Base-by-base conservation (phyloP, 306 rosid species). In the Quercus bicolor region DNA sequence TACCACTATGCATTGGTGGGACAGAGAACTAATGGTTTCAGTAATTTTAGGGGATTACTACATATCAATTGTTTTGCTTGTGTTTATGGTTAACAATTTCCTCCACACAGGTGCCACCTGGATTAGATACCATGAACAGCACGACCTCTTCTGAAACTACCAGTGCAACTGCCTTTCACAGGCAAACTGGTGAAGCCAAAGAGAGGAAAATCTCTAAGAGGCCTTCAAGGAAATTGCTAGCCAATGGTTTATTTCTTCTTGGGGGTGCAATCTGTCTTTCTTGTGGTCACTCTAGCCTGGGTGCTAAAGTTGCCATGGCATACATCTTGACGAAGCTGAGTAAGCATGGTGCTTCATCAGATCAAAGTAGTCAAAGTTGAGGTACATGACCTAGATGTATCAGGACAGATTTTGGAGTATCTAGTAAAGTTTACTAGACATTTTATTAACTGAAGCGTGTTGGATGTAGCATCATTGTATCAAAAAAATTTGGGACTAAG, bases 261-360 rank as follows among this genome's bases (percentile, higher is more conserved):
- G 98, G 98, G 56, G 99, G 98, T 75, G 88, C 79, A 20, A 76
- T 93, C 76, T 95, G 90, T 82, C 76, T 95, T 52, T 86, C 96
- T 59, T 88, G 96, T 21, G 93, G 91, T 76, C 92, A 85, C 85
- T 87, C 97, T 77, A 90, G 97, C 82, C 91, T 95, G 24, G 94
- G 97, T 26, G 98, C 94, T 51, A 93, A 95, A 88, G 98, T 93
- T 75, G 99, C 82, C 51, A 48, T 90, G 85, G 97, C 91, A 11
- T 95, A 81, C 86, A 75, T 95, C 75, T 60, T 90, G 74, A 80
- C 88, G 57, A 95, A 92, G 81, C 88, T 93, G 54, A 69, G 86
- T 31, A 92, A 88, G 83, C 90, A 80, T 31, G 56, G 77, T 24
- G 84, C 85, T 68, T 52, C 78, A 61, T 81, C 98, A 71, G 83